These are phyloP conservation scores for Aspergillus bertholletiae DNA, from an alignment of 495 filamentous ascomycete genomes.

Conservation along the genomic window DNA sequence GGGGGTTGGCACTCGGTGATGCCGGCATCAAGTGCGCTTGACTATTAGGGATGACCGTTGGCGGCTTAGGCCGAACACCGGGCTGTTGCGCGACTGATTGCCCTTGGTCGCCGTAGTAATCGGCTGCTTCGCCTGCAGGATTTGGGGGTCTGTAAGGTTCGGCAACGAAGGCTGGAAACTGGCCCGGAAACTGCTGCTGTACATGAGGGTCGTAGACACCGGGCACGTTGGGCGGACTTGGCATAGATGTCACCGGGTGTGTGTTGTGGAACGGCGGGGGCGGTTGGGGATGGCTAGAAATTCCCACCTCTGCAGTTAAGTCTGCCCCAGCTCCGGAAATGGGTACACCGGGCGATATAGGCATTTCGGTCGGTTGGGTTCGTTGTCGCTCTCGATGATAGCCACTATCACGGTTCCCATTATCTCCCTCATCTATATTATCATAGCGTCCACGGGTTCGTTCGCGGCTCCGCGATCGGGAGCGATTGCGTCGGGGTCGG, in stretches of 20 bases:
- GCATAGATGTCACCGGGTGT: slow-evolving; percentile 17
- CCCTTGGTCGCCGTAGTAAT: slow-evolving; percentile 65
- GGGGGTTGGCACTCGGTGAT: slow-evolving; percentile 42
- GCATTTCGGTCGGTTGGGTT: slow-evolving; percentile 32
- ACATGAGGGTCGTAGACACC: slow-evolving; percentile 48
- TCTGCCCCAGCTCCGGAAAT: slow-evolving; percentile 16
- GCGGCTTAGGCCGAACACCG: slow-evolving; percentile 51
- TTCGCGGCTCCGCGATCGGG: slow-evolving; percentile 30
- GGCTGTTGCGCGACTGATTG: slow-evolving; percentile 60
- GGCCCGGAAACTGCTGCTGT: slow-evolving; percentile 56
- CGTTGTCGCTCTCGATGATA: slow-evolving; percentile 29
- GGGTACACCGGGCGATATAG: slow-evolving; percentile 22
- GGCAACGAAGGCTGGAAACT: slow-evolving; percentile 43
- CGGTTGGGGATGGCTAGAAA: neutral
- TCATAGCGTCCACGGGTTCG: slow-evolving; percentile 23
- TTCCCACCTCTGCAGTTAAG: neutral
- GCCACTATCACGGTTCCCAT: slow-evolving; percentile 24
- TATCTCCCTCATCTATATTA: slow-evolving; percentile 9
- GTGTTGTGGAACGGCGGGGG: slow-evolving; percentile 1
- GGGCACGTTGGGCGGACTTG: slow-evolving; percentile 19
- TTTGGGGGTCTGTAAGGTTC: slow-evolving; percentile 52
- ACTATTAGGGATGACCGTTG: slow-evolving; percentile 50
- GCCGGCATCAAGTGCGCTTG: slow-evolving; percentile 50
- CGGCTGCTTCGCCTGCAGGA: slow-evolving; percentile 56
- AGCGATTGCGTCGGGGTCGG: slow-evolving; percentile 28